Evolutionary conservation across 148 eudicot species (phyloP).

Genomic region (Mesembryanthemum crystallinum): DNA sequence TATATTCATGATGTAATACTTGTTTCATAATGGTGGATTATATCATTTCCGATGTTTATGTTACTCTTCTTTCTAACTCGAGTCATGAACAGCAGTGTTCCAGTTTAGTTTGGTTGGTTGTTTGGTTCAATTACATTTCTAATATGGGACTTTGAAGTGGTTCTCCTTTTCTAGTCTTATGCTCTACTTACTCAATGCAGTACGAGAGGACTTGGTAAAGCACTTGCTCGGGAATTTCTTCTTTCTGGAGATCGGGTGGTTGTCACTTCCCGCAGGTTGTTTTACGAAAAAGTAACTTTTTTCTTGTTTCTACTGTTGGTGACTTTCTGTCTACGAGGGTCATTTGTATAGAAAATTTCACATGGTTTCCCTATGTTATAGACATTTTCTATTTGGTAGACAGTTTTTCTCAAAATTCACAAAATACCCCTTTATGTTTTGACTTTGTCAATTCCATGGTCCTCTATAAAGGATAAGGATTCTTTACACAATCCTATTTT

Average conservation of each 20-base stretch:
- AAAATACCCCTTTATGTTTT: neutral
- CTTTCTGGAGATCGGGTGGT: constrained; percentile 96
- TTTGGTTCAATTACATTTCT: neutral
- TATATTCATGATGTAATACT: neutral
- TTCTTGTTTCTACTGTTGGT: neutral
- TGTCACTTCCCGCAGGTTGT: constrained; percentile 91
- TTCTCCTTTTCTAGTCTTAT: neutral
- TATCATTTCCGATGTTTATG: neutral
- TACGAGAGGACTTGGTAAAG: constrained; percentile 97
- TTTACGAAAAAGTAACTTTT: constrained; percentile 4
- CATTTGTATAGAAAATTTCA: too few relatives aligned
- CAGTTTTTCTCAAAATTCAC: too few relatives aligned
- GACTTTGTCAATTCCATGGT: too few relatives aligned
- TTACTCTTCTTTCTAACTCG: neutral
- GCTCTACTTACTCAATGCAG: constrained; percentile 45
- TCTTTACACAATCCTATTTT: too few relatives aligned
- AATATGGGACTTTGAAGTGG: neutral
- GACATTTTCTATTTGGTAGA: too few relatives aligned
- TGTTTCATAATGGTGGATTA: neutral
- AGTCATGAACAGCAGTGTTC: neutral
- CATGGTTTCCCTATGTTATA: too few relatives aligned
- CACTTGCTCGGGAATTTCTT: constrained; percentile 94
- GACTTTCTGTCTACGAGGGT: too few relatives aligned
- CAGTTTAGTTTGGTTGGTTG: neutral
- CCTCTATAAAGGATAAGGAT: too few relatives aligned